These are phyloP conservation scores for Lodderomyces theae DNA, from an alignment of 1,139 yeast species.

Conservation along the genomic window DNA sequence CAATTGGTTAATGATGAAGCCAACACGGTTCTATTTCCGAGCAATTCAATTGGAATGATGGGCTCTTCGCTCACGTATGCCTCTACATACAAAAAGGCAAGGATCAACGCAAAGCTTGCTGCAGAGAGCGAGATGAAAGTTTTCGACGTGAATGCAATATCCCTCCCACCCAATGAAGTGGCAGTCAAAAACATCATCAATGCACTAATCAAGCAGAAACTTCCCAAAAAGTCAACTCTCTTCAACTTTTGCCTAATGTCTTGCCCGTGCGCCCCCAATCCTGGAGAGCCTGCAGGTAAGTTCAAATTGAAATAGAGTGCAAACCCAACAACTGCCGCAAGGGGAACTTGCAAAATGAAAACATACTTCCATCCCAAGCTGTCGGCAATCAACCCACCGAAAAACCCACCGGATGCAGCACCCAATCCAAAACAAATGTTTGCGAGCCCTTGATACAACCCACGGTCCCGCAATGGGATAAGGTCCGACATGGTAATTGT, in stretches of 20 bases:
- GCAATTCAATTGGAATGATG: constrained; percentile 57
- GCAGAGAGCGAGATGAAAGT: constrained; percentile 30
- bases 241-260: constrained; percentile 42
- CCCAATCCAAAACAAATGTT: constrained; percentile 51
- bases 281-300: constrained; percentile 50
- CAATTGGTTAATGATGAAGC: constrained; percentile 68
- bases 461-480: constrained; percentile 51
- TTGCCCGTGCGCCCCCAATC: constrained; percentile 40
- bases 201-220: constrained; percentile 55
- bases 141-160: constrained; percentile 37
- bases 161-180: constrained; percentile 66
- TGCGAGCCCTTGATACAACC: constrained; percentile 51
- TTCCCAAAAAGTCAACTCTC: constrained; percentile 73
- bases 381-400: constrained; percentile 70
- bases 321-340: constrained; percentile 51
- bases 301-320: constrained; percentile 36
- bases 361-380: constrained; percentile 77
- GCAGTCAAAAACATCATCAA: constrained; percentile 58
- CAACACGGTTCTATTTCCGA: constrained; percentile 56
- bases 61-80: constrained; percentile 59
- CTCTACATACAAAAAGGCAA: constrained; percentile 51
- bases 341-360: constrained; percentile 56
- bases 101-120: constrained; percentile 22
- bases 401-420: constrained; percentile 53
- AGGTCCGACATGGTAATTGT: constrained; percentile 54